Percentiles rank a stretch among this genome's conserved stretches.
phyloP scores from a whole-genome alignment of 495 filamentous ascomycete genomes.

The Pseudomonodictys pantanalensis region DNA sequence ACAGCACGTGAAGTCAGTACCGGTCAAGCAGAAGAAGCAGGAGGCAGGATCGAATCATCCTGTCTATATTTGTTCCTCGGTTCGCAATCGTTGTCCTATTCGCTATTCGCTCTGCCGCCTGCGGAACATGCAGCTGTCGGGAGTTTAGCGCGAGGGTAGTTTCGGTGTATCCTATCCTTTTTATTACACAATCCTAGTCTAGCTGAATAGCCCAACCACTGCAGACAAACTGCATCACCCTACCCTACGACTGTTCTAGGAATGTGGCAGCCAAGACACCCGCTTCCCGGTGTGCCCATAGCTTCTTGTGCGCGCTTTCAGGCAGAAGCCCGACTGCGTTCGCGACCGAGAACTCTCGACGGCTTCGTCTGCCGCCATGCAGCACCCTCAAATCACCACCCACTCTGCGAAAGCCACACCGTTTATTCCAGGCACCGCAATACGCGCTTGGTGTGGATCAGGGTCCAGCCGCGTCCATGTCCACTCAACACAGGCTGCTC shows the following conservation, averaged over 20 bases:
- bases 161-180: background rate
- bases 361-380: conserved; percentile 18
- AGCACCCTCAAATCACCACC: conserved; percentile 3
- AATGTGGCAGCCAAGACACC: conserved; percentile 25
- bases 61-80: conserved; percentile 11
- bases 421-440: conserved; percentile 4
- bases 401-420: conserved; percentile 24
- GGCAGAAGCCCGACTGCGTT: conserved; percentile 11
- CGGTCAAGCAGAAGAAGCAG: background rate
- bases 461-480: conserved; percentile 21
- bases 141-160: background rate
- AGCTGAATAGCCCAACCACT: conserved; percentile 23
- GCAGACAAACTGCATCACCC: conserved; percentile 5
- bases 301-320: conserved; percentile 20
- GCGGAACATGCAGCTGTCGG: too few species aligned
- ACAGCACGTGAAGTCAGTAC: conserved; percentile 8
- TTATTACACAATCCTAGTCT: conserved; percentile 1
- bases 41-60: background rate
- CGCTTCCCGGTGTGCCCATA: conserved; percentile 8
- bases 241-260: conserved; percentile 1
- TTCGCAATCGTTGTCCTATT: conserved; percentile 4
- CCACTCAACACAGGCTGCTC: conserved; percentile 16
- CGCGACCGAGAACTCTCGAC: background rate
- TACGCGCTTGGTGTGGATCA: conserved; percentile 4
- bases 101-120: background rate